These are phyloP conservation scores for Cardamine resedifolia DNA, from an alignment of 345 rosid species.

Conservation along the genomic window DNA sequence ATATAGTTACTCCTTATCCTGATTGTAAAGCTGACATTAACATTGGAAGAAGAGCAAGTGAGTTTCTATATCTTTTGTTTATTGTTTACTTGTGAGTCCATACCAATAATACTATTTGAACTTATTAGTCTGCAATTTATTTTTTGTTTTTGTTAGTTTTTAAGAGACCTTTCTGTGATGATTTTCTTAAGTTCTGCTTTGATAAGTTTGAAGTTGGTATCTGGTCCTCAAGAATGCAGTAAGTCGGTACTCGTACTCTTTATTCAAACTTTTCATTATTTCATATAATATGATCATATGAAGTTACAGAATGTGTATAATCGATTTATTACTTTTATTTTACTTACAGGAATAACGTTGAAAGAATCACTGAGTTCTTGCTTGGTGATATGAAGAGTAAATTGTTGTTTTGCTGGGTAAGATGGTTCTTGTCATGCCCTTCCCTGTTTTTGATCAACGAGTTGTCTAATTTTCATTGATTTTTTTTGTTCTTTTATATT, in stretches of 20 bases:
- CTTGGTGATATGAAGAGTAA: conserved; percentile 74
- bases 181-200: conserved; percentile 55
- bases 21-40: conserved; percentile 47
- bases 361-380: conserved; percentile 54
- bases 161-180: conserved; percentile 53
- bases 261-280: not conserved
- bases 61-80: conserved; percentile 21
- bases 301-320: not conserved
- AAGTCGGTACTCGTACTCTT: not conserved
- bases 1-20: conserved; percentile 53
- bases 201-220: conserved; percentile 63
- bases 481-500: not conserved
- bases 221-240: conserved; percentile 53
- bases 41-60: conserved; percentile 61
- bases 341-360: conserved; percentile 58
- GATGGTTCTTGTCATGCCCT: conserved; percentile 19
- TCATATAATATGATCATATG: not conserved
- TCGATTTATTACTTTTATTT: not conserved
- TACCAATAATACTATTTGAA: not conserved
- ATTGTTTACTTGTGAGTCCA: not conserved
- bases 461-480: not conserved
- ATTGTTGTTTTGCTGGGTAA: conserved; percentile 89
- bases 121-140: not conserved
- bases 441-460: not conserved
- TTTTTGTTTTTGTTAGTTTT: conserved; percentile 43